These are phyloP conservation scores for Dryas alaskensis DNA, from an alignment of 306 rosid species.

Conservation along the genomic window DNA sequence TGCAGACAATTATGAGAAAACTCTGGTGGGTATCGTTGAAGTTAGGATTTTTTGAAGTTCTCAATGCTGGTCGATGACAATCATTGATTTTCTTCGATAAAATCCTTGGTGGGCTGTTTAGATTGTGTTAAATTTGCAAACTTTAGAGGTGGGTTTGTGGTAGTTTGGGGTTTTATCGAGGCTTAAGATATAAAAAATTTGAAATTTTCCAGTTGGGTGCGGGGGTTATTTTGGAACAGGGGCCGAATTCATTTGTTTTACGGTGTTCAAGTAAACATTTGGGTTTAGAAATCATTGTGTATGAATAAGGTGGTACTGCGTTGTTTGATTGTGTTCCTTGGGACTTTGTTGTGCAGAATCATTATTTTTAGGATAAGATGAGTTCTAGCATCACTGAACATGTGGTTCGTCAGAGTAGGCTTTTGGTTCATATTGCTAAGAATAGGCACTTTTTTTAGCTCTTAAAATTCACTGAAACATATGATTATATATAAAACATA, in stretches of 20 bases:
- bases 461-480: too few species aligned
- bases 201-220: background rate
- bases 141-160: slow-evolving; percentile 23
- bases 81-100: background rate
- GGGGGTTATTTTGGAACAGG: slow-evolving; percentile 6
- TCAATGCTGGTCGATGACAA: slow-evolving; percentile 24
- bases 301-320: slow-evolving; percentile 19
- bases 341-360: slow-evolving; percentile 30
- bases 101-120: slow-evolving; percentile 9
- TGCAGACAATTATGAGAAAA: background rate
- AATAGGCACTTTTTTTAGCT: slow-evolving; percentile 84
- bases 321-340: slow-evolving; percentile 25
- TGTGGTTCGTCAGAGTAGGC: slow-evolving; percentile 53
- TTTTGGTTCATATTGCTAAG: slow-evolving; percentile 83
- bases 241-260: slow-evolving; percentile 27
- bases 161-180: slow-evolving; percentile 25
- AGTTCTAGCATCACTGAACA: slow-evolving; percentile 53
- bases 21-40: slow-evolving; percentile 22
- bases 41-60: slow-evolving; percentile 22
- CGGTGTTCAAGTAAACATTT: slow-evolving; percentile 23
- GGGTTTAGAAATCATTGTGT: background rate
- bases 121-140: slow-evolving; percentile 23
- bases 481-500: too few species aligned
- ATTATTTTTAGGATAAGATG: slow-evolving; percentile 50
- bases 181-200: slow-evolving; percentile 19